Conservation (phyloP, 495 filamentous ascomycete genomes). For the Tuber brumale region DNA sequence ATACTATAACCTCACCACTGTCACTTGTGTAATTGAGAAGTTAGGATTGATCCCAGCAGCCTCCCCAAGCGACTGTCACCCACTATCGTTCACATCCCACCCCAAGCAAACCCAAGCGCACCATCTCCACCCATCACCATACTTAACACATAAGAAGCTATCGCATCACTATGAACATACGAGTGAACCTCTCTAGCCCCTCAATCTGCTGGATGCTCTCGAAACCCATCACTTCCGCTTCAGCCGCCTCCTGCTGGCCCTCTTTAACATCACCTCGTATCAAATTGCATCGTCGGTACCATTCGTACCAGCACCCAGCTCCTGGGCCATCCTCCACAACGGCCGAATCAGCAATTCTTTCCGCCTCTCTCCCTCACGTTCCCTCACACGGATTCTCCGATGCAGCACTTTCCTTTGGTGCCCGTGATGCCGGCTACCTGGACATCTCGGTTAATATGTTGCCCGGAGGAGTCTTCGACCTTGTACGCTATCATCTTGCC, state of each 20-base stretch:
- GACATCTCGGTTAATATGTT: slow-evolving; percentile 79
- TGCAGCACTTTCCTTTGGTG: slow-evolving; percentile 64
- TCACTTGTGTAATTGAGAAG: background rate
- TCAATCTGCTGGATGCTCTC: background rate
- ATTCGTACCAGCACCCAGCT: slow-evolving; percentile 62
- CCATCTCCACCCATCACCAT: slow-evolving; percentile 12
- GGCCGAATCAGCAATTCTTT: slow-evolving; percentile 69
- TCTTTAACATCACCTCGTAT: slow-evolving; percentile 17
- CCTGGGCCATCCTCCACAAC: slow-evolving; percentile 58
- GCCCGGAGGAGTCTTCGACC: slow-evolving; percentile 67
- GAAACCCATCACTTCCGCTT: background rate
- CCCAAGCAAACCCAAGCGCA: slow-evolving; percentile 6
- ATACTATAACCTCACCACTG: background rate
- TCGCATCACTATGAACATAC: slow-evolving; percentile 22
- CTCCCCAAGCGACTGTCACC: background rate
- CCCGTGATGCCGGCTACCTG: slow-evolving; percentile 74
- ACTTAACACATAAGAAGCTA: slow-evolving; percentile 16
- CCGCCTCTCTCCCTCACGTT: slow-evolving; percentile 69
- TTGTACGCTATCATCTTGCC: slow-evolving; percentile 75
- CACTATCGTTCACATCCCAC: background rate
- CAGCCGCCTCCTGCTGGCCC: background rate
- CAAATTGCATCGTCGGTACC: slow-evolving; percentile 51
- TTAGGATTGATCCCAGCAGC: background rate
- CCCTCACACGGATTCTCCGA: slow-evolving; percentile 74
- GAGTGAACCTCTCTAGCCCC: slow-evolving; percentile 10